phyloP scores from a whole-genome alignment of 768 basidiomycete species.

The Boletales sp. region DNA sequence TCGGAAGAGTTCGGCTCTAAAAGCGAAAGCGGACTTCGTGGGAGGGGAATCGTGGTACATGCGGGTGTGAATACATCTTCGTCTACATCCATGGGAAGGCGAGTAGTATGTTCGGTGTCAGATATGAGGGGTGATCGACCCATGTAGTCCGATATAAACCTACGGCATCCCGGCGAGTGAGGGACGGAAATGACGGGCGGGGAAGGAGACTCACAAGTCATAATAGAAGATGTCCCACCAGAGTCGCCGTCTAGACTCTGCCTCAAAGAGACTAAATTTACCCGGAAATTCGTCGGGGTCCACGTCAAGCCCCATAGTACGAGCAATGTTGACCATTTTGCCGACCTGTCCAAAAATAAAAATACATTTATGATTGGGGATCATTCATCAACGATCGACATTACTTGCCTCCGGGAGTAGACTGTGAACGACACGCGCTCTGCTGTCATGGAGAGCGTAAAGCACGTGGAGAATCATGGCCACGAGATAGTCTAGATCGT shows the following conservation, averaged over 20 bases:
- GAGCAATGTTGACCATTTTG: conserved; percentile 65
- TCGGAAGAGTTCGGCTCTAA: conserved; percentile 31
- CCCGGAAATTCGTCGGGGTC: conserved; percentile 55
- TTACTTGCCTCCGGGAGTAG: conserved; percentile 26
- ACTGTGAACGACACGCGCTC: conserved; percentile 37
- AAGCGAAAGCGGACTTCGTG: conserved; percentile 25
- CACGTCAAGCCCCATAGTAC: conserved; percentile 56
- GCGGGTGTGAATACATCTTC: conserved; percentile 49
- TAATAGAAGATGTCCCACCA: conserved; percentile 84
- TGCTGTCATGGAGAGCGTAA: conserved; percentile 51
- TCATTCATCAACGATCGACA: conserved; percentile 27
- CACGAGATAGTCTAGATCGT: conserved; percentile 56
- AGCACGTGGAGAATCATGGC: conserved; percentile 57
- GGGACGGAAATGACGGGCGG: background rate
- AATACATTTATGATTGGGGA: conserved; percentile 9
- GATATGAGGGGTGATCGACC: conserved; percentile 60
- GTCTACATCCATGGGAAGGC: conserved; percentile 54
- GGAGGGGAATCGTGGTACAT: conserved; percentile 43
- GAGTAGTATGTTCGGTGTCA: conserved; percentile 51
- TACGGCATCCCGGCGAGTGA: conserved; percentile 28
- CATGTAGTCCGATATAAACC: conserved; percentile 68
- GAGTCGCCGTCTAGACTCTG: conserved; percentile 50
- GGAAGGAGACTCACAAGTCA: conserved; percentile 57
- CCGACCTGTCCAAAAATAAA: conserved; percentile 43
- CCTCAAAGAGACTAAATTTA: conserved; percentile 47